Evolutionary conservation across 2,329 filamentous ascomycete species (phyloP), one percentile per base, ranked within the genome.

Genomic region (Sclerotinia nivalis): DNA sequence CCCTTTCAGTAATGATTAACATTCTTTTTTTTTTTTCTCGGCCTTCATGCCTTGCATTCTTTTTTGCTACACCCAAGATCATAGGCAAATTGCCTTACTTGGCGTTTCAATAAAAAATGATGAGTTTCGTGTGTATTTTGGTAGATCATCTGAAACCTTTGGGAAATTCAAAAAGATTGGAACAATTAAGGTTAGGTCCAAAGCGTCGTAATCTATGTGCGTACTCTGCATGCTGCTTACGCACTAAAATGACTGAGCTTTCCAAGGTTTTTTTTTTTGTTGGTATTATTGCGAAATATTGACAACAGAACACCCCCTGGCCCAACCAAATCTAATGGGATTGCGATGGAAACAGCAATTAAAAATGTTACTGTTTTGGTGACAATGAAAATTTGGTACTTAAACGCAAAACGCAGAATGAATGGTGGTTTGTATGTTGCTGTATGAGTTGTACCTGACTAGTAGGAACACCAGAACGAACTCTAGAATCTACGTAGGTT

Each of bases 121-220:
- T 18, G 58, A 28, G 12, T 37, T 37, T 6, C 31, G 31, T 22
- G 34, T 13, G 22, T 34, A 40, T 56, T 43, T 22, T 59, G 15
- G n/a, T 59, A 43, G 34, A 40, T 25, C 34, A 59, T 25, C 13
- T 59, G 34, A 59, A 43, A 59, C 56, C 56, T 25, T 15, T 59
- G 22, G 56, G 56, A 43, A n/a, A 59, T 43, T 59, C 37, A 10
- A 40, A 58, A 58, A 56, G 28, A n/a, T 10, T 28, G 12, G 22
- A 22, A 60, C 22, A 31, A 47, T 47, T 22, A 34, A 34, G 43
- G 20, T 61, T 47, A 15, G 25, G 43, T 61, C 43, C 43, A 50
- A 50, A 37, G 60, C 60, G 60, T 62, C 45, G 60, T 62, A 49
- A 62, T 62, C 45, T 4, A 62, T 20, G 20, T 34, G 25, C 47